Evolutionary conservation across 148 eudicot genomes (phyloP).

Genomic region (Drosera capensis): DNA sequence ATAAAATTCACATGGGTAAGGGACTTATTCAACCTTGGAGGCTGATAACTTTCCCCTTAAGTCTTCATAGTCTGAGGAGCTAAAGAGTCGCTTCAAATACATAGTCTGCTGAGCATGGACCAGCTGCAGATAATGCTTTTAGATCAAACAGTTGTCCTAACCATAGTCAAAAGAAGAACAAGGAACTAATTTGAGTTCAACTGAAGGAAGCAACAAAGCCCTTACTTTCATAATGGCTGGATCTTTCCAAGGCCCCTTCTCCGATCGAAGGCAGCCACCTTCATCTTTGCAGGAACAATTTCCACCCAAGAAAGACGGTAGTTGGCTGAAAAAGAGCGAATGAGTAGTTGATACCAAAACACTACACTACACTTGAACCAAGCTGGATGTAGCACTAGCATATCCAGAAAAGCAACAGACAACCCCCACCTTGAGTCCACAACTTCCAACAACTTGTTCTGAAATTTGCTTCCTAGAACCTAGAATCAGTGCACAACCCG

Average conservation of each 20-base stretch:
- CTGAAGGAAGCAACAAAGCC: neutral
- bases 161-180: neutral
- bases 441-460: constrained; percentile 51
- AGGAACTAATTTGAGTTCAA: too few species aligned
- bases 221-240: constrained; percentile 79
- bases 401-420: constrained; percentile 3
- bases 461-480: constrained; percentile 81
- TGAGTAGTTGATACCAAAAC: too few species aligned
- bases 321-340: constrained; percentile 45
- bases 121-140: neutral
- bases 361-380: neutral
- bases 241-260: constrained; percentile 96
- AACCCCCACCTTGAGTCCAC: constrained; percentile 53
- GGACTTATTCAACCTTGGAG: constrained; percentile 33
- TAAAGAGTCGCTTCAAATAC: constrained; percentile 33
- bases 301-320: constrained; percentile 93
- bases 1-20: neutral
- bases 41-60: constrained; percentile 38
- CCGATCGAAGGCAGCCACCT: constrained; percentile 84
- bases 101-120: constrained; percentile 33
- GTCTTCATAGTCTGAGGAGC: constrained; percentile 58
- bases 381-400: constrained; percentile 6
- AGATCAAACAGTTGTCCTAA: neutral
- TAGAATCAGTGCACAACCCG: constrained; percentile 10
- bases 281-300: constrained; percentile 52